Evolutionary conservation across 179 eudicot genomes (phyloP), one percentile per base, ranked within the genome.

Genomic region (Corrigiola litoralis): DNA sequence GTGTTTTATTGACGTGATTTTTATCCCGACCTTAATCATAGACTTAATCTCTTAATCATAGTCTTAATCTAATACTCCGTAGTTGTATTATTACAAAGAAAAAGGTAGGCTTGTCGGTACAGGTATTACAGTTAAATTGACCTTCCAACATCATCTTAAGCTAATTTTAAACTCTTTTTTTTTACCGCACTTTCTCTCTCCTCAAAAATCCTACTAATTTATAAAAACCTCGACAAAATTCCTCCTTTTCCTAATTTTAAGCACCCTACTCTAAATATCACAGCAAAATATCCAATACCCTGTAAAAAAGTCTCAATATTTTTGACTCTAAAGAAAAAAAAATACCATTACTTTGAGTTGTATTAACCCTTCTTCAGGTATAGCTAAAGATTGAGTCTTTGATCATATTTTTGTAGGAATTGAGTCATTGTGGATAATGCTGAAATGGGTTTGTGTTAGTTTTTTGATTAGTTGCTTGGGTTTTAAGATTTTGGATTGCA

Each of bases 91-190:
- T 20, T 29, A 27, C 18, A 54, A 33, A 33, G 20, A 2, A 33
- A 54, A 42, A 2, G 33, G 31, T n/a, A 24, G 36, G 61, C 11
- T 32, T 63, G 73, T 48, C 48, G 55, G 76, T 53, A 61, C 72
- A 68, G 72, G 63, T 73, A 73, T 42, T 67, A 61, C 77, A 16
- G 77, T 73, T 73, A 67, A 67, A 40, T 38, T 11, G 28, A 18
- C 50, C n/a, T 17, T 27, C 42, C 34, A 40, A 37, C 3, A 58
- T 41, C 31, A 1, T 41, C 29, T 25, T 46, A 29, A 51, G 52
- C 45, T 44, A 51, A 44, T 54, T 56, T 32, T 70, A 63, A 37
- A 20, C 58, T 17, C 8, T 18, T 52, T 6, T 17, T 32, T 2
- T n/a, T 40, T 41, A 47, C 16, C 61, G 17, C 25, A 56, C 18